A percentile compares a stretch with the other conserved stretches of the same genome.
Conservation (phyloP, 176 grass and related monocot genomes). For the Otatea glauca region DNA sequence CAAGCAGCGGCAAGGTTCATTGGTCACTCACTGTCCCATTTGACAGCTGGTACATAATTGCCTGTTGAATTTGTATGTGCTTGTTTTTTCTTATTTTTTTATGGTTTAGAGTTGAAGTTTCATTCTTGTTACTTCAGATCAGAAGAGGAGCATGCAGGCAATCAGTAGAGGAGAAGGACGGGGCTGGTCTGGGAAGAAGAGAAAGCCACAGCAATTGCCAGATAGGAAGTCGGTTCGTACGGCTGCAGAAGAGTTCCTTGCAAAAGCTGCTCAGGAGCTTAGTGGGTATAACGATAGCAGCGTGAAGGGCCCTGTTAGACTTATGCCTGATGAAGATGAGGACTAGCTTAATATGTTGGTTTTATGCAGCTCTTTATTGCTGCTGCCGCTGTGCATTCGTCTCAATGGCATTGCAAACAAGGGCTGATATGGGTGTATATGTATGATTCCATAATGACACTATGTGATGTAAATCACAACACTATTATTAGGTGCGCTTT, state of each 20-base stretch:
- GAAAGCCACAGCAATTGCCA: constrained; percentile 55
- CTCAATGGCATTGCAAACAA: neutral
- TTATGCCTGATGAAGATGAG: constrained; percentile 61
- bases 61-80: constrained; percentile 9
- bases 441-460: neutral
- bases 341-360: constrained; percentile 50
- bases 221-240: constrained; percentile 65
- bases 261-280: constrained; percentile 86
- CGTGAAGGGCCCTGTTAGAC: constrained; percentile 72
- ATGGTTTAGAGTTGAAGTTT: constrained; percentile 32
- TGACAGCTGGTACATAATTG: constrained; percentile 63
- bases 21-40: constrained; percentile 69
- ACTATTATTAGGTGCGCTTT: neutral
- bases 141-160: constrained; percentile 70
- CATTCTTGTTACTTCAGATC: constrained; percentile 63
- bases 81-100: neutral
- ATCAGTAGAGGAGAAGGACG: constrained; percentile 69
- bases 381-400: constrained; percentile 1
- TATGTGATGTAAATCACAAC: neutral
- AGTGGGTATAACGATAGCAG: constrained; percentile 47
- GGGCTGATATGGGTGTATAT: neutral
- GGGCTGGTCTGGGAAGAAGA: constrained; percentile 70
- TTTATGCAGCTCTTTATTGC: constrained; percentile 36
- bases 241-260: constrained; percentile 86
- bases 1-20: constrained; percentile 89